Conservation (phyloP, 768 basidiomycete species). For the Lactarius pseudohatsudake region DNA sequence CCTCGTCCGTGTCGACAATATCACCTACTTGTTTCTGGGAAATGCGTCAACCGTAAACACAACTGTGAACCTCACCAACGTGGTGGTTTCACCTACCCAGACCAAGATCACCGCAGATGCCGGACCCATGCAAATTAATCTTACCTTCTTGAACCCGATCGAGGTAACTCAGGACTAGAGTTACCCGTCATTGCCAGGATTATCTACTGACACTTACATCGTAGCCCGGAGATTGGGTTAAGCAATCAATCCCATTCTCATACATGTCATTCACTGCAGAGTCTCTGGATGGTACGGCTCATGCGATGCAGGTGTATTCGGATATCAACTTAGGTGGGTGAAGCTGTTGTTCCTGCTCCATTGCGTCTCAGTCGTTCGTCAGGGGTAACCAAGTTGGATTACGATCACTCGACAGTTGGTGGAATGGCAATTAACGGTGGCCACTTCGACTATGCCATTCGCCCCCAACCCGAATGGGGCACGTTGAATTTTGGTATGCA, state of each 20-base stretch:
- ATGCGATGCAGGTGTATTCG: constrained; percentile 40
- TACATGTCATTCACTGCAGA: constrained; percentile 38
- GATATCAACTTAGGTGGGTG: constrained; percentile 41
- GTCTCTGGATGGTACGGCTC: constrained; percentile 36
- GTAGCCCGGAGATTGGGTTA: constrained; percentile 39
- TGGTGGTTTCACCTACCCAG: constrained; percentile 39
- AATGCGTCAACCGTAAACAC: not conserved
- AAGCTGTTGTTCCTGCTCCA: not conserved
- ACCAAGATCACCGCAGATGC: constrained; percentile 37
- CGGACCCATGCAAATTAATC: constrained; percentile 39
- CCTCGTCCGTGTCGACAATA: constrained; percentile 18
- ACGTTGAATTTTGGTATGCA: constrained; percentile 21
- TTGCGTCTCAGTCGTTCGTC: not conserved
- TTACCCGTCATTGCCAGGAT: not conserved
- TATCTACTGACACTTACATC: not conserved
- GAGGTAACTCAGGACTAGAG: constrained; percentile 32
- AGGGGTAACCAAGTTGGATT: no score
- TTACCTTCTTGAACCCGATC: constrained; percentile 42
- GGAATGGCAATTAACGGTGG: no score
- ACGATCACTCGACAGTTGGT: no score
- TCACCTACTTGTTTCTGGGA: constrained; percentile 28
- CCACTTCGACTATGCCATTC: no score
- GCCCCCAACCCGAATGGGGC: not conserved
- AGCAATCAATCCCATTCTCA: constrained; percentile 42
- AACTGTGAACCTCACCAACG: constrained; percentile 28